Base-by-base conservation (phyloP, 441 rosid species). In the Gossypium davidsonii region DNA sequence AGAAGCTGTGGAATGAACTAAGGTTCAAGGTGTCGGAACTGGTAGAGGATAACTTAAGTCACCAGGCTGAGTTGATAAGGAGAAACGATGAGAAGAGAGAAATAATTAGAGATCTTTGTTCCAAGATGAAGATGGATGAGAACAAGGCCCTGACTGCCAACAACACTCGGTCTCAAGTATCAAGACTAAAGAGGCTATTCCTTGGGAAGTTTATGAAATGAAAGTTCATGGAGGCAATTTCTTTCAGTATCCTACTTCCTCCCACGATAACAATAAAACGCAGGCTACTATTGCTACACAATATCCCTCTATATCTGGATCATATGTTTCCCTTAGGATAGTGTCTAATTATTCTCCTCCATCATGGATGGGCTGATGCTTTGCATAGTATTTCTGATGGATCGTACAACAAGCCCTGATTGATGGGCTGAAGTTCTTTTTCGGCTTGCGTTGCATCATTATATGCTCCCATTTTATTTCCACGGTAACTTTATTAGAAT, bases 31-130 rank as follows among this genome's bases (percentile, higher is more conserved):
- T 73, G 0, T 74, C 71, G 4, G 73, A 70, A 23, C 77, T 82
- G 0, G 64, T 73, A 0, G 76, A 67, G 34, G 78, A 76, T 25
- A 76, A 70, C 57, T 12, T 46, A 72, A 63, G 55, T 28, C 75
- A 48, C 56, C 78, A 75, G 68, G 75, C 21, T 23, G 70, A 82
- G 74, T 25, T 79, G 67, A 21, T 76, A 28, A 73, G 23, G 72
- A 77, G 79, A 60, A 80, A 79, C 28, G 84, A 79, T 3, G 79
- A 79, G 69, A 83, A 85, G 68, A 79, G 76, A 63, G 74, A 77
- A 70, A 65, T 21, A 15, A 78, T 77, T 8, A 67, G 60, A 61
- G 73, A 76, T 17, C 81, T 83, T 52, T 17, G 39, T 15, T 52
- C 59, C 42, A 70, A 37, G 51, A 53, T 79, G 15, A 69, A 55